These are phyloP conservation scores for Diaporthe aspalathi DNA, from an alignment of 2,329 filamentous ascomycete species.

Conservation along the genomic window DNA sequence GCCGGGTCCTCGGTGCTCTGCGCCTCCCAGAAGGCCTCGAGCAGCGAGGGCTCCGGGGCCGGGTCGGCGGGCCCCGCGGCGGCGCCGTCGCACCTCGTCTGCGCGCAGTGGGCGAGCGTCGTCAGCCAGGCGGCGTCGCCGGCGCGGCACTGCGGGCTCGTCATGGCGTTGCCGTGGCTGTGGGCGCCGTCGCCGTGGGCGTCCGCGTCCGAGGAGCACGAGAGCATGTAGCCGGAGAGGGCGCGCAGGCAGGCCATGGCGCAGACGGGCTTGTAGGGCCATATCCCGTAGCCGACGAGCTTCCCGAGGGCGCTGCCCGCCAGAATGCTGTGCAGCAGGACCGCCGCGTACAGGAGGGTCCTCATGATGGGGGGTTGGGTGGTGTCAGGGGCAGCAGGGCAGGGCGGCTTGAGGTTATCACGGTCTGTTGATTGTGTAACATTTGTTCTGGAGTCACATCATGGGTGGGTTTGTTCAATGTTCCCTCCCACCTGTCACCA, in stretches of 20 bases:
- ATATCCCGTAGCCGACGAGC: slow-evolving; percentile 5
- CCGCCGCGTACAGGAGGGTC: background rate
- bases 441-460: background rate
- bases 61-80: background rate
- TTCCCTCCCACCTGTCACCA: background rate
- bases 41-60: background rate
- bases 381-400: background rate
- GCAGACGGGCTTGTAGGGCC: slow-evolving; percentile 2
- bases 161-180: background rate
- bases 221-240: background rate
- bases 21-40: background rate
- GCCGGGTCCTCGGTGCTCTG: background rate
- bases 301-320: background rate
- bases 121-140: background rate
- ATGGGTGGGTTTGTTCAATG: background rate
- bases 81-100: background rate
- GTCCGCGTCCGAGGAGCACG: background rate
- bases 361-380: background rate
- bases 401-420: too few relatives aligned
- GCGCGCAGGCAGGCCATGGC: background rate
- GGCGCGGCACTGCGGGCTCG: background rate
- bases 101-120: background rate
- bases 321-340: background rate
- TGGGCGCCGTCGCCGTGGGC: background rate
- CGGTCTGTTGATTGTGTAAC: background rate